Evolutionary conservation across 2,329 filamentous ascomycete species (phyloP).

Genomic region (Colletotrichum echinochloae): DNA sequence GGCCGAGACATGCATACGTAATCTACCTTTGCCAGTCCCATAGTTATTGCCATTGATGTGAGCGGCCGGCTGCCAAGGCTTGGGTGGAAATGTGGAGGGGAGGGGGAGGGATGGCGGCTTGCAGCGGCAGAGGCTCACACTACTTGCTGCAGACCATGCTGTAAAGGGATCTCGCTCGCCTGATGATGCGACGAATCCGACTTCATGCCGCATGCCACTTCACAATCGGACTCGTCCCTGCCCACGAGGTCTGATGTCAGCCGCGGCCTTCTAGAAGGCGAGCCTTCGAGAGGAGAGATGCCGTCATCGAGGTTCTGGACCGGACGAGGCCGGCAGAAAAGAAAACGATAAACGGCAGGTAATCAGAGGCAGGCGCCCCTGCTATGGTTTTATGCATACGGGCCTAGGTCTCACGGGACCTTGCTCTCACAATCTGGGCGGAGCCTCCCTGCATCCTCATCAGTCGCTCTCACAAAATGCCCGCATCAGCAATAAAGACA

Average conservation of each 20-base stretch:
- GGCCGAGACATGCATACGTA: slow-evolving; percentile 1
- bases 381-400: background rate
- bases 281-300: background rate
- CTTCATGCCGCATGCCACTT: slow-evolving; percentile 11
- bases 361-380: background rate
- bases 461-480: background rate
- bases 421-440: background rate
- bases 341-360: background rate
- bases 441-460: background rate
- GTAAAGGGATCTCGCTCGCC: slow-evolving; percentile 15
- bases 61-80: background rate
- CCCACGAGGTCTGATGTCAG: too few relatives aligned
- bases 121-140: slow-evolving; percentile 9
- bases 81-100: background rate
- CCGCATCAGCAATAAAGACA: background rate
- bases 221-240: background rate
- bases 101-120: slow-evolving; percentile 8
- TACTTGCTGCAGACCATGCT: background rate
- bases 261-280: background rate
- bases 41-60: background rate
- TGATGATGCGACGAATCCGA: slow-evolving; percentile 21
- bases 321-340: background rate
- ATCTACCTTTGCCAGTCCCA: background rate
- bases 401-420: background rate
- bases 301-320: background rate